These are phyloP conservation scores for Boletus patriciae DNA, from an alignment of 768 basidiomycete genomes.

Conservation along the genomic window DNA sequence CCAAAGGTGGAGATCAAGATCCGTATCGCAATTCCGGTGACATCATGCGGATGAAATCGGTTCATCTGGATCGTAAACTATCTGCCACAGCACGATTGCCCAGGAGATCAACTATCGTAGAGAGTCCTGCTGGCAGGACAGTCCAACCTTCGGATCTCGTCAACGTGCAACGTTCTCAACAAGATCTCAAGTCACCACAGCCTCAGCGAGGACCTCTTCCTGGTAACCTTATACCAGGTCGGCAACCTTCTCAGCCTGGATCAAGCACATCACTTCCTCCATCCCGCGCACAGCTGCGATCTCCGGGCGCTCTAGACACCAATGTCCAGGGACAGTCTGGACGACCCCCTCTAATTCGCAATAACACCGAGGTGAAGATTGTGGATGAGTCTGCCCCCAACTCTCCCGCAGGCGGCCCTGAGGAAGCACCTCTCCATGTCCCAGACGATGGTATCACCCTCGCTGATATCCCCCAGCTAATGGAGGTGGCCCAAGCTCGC, in stretches of 20 bases:
- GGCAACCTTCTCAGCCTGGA: constrained; percentile 36
- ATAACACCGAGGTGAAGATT: constrained; percentile 86
- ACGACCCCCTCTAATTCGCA: constrained; percentile 70
- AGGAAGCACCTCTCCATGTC: constrained; percentile 39
- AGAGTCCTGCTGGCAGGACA: constrained; percentile 87
- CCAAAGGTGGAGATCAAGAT: constrained; percentile 52
- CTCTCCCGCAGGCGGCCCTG: constrained; percentile 58
- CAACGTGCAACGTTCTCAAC: constrained; percentile 47
- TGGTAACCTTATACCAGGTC: constrained; percentile 37
- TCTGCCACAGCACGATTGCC: constrained; percentile 91
- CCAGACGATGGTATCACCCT: constrained; percentile 87
- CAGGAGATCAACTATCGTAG: constrained; percentile 92
- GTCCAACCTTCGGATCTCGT: constrained; percentile 70
- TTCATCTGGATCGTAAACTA: constrained; percentile 91
- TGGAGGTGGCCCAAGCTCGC: constrained; percentile 88
- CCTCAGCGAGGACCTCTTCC: constrained; percentile 40
- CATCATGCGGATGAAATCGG: constrained; percentile 93
- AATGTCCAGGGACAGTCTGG: constrained; percentile 44
- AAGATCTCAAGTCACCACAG: constrained; percentile 40
- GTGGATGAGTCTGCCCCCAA: constrained; percentile 78
- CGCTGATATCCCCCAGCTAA: constrained; percentile 90
- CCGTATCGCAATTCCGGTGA: constrained; percentile 86
- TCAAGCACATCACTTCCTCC: constrained; percentile 34
- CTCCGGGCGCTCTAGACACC: constrained; percentile 39
- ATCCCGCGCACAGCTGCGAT: constrained; percentile 40